Evolutionary conservation across 257 asterid genomes (phyloP).

Genomic region (Gynochthodes officinalis): DNA sequence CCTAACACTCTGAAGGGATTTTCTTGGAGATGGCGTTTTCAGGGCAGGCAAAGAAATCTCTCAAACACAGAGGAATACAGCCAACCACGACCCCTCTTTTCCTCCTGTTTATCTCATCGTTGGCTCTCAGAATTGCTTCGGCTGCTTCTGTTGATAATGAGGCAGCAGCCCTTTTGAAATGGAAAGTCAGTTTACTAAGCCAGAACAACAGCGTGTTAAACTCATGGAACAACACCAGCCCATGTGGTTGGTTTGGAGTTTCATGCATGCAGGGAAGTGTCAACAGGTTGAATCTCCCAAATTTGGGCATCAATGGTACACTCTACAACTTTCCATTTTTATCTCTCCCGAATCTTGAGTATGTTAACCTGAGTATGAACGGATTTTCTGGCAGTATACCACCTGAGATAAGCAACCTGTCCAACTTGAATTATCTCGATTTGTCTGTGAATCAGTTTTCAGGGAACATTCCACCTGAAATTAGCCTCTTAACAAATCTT

Average conservation of each 20-base stretch:
- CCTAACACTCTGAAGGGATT: no score
- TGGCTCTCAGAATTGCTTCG: background rate
- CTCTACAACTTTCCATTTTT: slow-evolving; percentile 26
- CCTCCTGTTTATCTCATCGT: background rate
- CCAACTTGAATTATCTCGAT: slow-evolving; percentile 10
- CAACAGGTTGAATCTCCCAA: slow-evolving; percentile 10
- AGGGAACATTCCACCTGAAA: background rate
- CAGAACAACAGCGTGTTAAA: slow-evolving; percentile 9
- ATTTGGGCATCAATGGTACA: slow-evolving; percentile 7
- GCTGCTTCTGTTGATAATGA: slow-evolving; percentile 3
- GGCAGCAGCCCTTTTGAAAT: slow-evolving; percentile 13
- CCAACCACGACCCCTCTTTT: no score
- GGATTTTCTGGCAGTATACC: slow-evolving; percentile 17
- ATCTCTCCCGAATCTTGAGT: slow-evolving; percentile 21
- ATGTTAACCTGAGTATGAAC: slow-evolving; percentile 17
- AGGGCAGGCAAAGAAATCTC: background rate
- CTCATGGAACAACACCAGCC: slow-evolving; percentile 17
- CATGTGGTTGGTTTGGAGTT: slow-evolving; percentile 26
- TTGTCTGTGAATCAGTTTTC: slow-evolving; percentile 4
- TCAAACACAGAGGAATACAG: no score
- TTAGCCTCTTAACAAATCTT: slow-evolving; percentile 3
- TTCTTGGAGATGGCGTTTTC: no score
- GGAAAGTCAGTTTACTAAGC: slow-evolving; percentile 16
- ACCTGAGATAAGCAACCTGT: slow-evolving; percentile 14
- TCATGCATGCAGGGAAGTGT: slow-evolving; percentile 10